Evolutionary conservation across 306 rosid genomes (phyloP), one percentile per base, ranked within the genome.

Genomic region (Trichosanthes truncata): DNA sequence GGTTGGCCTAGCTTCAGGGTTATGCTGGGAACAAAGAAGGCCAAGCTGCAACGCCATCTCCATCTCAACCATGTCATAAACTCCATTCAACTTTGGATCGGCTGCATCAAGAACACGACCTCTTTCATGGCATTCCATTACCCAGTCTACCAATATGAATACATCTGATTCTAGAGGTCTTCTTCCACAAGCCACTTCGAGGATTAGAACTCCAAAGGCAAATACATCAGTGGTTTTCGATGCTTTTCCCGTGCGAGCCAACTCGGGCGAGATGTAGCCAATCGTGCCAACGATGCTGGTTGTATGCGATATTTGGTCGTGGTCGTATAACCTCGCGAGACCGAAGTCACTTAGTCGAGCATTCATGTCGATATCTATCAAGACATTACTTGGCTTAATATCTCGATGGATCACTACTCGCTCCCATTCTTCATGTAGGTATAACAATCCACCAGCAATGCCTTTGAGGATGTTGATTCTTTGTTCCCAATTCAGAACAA

Each of bases 341-440:
- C 97, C 97, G 23, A 92, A 92, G 74, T 90, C 95, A 1, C 97
- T 87, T 17, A 90, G 81, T 79, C 89, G 80, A 3, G 95, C 82
- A 45, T 74, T 85, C 83, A 92, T 53, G 14, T 87, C 83, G 0
- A 40, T 79, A 66, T 86, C 97, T 53, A 92, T 87, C 72, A 91
- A 79, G 46, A 91, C 90, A 7, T 91, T 91, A 43, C 89, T 84
- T 18, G 91, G 81, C 77, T 91, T 91, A 3, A 91, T 86, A 17
- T 91, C 96, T 45, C 96, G 77, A 52, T 91, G 96, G 77, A 91
- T 85, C 82, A 91, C 96, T 0, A 91, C 90, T 72, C 80, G 85
- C 63, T 91, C 93, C 91, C 93, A 91, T 73, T 89, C 96, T 83
- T 91, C 96, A 31, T 91, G 97, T 4, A 92, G 83, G 79, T 92